Percentiles rank a stretch among this genome's conserved stretches.
Conservation (phyloP, 768 basidiomycete species). For the Collybia mongolica region DNA sequence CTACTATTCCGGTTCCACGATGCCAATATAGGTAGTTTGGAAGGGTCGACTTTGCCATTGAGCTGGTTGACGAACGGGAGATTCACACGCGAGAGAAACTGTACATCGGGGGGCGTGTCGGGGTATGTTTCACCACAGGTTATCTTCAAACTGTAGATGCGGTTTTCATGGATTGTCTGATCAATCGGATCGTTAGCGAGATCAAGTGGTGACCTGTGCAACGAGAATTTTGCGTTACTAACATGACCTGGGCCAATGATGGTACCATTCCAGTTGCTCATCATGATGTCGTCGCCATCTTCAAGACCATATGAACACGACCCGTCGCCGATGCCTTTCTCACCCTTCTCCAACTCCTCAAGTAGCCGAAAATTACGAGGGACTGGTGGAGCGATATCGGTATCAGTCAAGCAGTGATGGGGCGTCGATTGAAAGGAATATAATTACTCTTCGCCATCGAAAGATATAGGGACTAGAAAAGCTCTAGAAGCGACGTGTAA, state of each 20-base stretch:
- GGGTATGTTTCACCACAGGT: constrained; percentile 77
- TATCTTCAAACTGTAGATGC: constrained; percentile 96
- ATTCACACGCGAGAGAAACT: constrained; percentile 89
- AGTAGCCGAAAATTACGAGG: constrained; percentile 95
- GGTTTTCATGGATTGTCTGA: constrained; percentile 97
- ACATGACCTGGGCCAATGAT: constrained; percentile 99
- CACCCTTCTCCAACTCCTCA: constrained; percentile 99
- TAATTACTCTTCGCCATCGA: constrained; percentile 54
- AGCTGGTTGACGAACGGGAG: constrained; percentile 83
- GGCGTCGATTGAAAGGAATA: constrained; percentile 1
- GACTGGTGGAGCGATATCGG: constrained; percentile 45
- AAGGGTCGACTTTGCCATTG: constrained; percentile 76
- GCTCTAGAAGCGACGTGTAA: not conserved
- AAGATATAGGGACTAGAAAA: constrained; percentile 5
- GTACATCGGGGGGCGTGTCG: constrained; percentile 73
- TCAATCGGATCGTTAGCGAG: constrained; percentile 11
- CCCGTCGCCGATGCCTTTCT: constrained; percentile 99
- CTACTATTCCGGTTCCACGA: constrained; percentile 76
- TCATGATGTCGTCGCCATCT: constrained; percentile 94
- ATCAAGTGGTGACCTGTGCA: constrained; percentile 7
- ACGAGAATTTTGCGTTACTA: constrained; percentile 26
- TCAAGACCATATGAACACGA: constrained; percentile 96
- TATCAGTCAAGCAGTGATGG: constrained; percentile 1
- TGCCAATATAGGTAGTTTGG: constrained; percentile 68
- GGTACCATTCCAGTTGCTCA: constrained; percentile 98